Evolutionary conservation across 345 rosid species (phyloP).

Genomic region (Microthlaspi erraticum): DNA sequence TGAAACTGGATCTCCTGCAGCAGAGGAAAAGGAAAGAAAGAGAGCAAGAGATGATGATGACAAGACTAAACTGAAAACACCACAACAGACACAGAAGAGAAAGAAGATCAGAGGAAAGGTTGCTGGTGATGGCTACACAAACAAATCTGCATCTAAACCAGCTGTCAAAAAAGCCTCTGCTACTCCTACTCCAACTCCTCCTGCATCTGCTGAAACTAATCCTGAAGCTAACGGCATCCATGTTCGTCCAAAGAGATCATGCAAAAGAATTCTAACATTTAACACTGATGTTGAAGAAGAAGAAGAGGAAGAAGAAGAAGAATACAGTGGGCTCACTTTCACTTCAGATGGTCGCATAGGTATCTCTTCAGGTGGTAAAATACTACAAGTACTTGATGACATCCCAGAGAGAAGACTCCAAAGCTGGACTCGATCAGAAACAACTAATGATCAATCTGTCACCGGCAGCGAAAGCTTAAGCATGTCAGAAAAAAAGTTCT

Average conservation of each 20-base stretch:
- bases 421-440: not conserved
- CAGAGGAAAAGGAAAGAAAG: conserved; percentile 14
- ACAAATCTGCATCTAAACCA: conserved; percentile 44
- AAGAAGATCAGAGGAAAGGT: conserved; percentile 84
- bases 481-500: not conserved
- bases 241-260: conserved; percentile 49
- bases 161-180: conserved; percentile 51
- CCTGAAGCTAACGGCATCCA: conserved; percentile 23
- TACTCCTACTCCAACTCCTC: conserved; percentile 7
- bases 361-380: not conserved
- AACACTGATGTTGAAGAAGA: conserved; percentile 13
- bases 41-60: conserved; percentile 21
- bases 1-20: conserved; percentile 2
- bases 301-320: conserved; percentile 16
- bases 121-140: conserved; percentile 55
- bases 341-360: not conserved
- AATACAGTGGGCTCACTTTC: conserved; percentile 10
- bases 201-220: conserved; percentile 41
- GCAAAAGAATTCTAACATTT: conserved; percentile 50
- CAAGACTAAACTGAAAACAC: conserved; percentile 11
- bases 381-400: not conserved
- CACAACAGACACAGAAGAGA: conserved; percentile 51
- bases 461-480: no score
- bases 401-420: conserved; percentile 14
- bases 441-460: no score